These are phyloP conservation scores for Alternaria sp. DNA, from an alignment of 2,329 filamentous ascomycete species.

Conservation along the genomic window DNA sequence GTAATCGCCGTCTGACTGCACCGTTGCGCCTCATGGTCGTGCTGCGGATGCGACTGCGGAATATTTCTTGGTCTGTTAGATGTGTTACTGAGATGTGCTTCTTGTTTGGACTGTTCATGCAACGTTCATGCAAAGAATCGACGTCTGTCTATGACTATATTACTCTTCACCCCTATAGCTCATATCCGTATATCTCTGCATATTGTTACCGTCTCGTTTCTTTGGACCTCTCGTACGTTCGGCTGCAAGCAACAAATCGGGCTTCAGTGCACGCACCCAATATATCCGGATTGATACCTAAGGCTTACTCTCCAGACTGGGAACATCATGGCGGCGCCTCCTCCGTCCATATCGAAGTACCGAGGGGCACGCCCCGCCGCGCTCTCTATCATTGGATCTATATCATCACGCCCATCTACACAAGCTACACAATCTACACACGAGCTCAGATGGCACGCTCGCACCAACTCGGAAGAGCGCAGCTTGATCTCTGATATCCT, in stretches of 20 bases:
- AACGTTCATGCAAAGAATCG: background rate
- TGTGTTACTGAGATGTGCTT: slow-evolving; percentile 2
- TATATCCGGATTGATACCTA: slow-evolving; percentile 1
- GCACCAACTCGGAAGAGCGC: slow-evolving; percentile 3
- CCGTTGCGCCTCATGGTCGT: slow-evolving; percentile 4
- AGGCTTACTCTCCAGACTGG: slow-evolving; percentile 1
- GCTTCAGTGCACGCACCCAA: slow-evolving; percentile 7
- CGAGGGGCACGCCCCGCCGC: slow-evolving; percentile 1
- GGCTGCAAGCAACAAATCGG: slow-evolving; percentile 8
- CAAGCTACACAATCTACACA: background rate
- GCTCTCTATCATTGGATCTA: background rate
- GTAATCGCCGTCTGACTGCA: slow-evolving; percentile 8
- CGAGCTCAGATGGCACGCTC: background rate
- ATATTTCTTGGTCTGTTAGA: slow-evolving; percentile 3
- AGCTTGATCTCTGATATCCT: slow-evolving; percentile 23
- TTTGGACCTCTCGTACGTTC: slow-evolving; percentile 3
- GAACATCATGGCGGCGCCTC: slow-evolving; percentile 5
- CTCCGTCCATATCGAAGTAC: slow-evolving; percentile 4
- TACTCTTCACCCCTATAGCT: slow-evolving; percentile 1
- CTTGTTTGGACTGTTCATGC: background rate
- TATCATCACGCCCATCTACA: background rate
- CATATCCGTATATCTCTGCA: background rate
- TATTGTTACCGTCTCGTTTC: background rate
- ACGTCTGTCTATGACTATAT: background rate
- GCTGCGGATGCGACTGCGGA: slow-evolving; percentile 9